Percentiles rank a stretch among this genome's conserved stretches.
phyloP scores from a whole-genome alignment of 352 stramenopile genomes.

The Pythium folliculosum region DNA sequence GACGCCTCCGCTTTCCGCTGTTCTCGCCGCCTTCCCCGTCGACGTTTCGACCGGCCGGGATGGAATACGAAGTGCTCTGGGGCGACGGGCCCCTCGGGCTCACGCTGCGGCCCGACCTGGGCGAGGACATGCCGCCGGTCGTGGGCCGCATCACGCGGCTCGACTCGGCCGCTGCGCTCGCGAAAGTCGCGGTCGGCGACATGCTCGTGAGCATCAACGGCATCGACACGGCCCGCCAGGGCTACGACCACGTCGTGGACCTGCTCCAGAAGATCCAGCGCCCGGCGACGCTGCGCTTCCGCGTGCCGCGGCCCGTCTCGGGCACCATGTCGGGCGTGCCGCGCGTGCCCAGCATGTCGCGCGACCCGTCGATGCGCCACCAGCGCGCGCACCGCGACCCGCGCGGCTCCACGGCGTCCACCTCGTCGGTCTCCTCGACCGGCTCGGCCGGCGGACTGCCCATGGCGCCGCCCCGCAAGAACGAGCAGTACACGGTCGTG shows the following conservation, averaged over 20 bases:
- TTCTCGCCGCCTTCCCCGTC: no score
- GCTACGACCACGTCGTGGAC: constrained; percentile 82
- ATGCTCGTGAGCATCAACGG: constrained; percentile 91
- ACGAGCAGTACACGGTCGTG: constrained; percentile 87
- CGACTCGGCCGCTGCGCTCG: constrained; percentile 77
- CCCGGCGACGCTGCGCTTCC: constrained; percentile 80
- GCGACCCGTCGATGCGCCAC: constrained; percentile 17
- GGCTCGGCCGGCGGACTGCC: constrained; percentile 35
- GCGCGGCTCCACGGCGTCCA: constrained; percentile 36
- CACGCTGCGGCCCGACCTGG: constrained; percentile 79
- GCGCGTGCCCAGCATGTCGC: constrained; percentile 18
- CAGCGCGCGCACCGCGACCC: not conserved
- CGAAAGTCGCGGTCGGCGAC: constrained; percentile 80
- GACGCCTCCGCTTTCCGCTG: not conserved
- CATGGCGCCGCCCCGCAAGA: constrained; percentile 37
- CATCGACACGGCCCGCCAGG: constrained; percentile 82
- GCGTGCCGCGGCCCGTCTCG: constrained; percentile 61
- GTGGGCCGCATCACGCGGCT: constrained; percentile 87
- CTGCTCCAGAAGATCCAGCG: constrained; percentile 84
- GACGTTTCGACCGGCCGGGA: constrained; percentile 26
- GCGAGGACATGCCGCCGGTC: constrained; percentile 87
- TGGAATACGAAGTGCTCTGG: constrained; percentile 90
- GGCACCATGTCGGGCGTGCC: constrained; percentile 13
- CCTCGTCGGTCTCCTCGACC: constrained; percentile 36
- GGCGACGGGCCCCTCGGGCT: constrained; percentile 79